A percentile compares a stretch with the other conserved stretches of the same genome.
Evolutionary conservation across 352 stramenopile species (phyloP).

Genomic region (Blastocystis sp.): DNA sequence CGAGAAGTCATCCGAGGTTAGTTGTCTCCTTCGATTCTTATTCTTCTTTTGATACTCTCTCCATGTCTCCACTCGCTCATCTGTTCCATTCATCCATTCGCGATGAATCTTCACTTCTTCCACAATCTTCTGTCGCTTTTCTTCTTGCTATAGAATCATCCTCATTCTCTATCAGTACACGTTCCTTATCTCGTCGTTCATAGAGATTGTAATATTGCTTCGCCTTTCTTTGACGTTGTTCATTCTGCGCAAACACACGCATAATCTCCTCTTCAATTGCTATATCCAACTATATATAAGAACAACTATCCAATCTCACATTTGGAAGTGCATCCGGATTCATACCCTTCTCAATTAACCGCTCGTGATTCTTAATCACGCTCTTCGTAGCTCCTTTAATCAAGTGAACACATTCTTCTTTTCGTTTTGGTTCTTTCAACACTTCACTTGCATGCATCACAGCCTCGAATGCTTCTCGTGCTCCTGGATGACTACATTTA

Average conservation of each 20-base stretch:
- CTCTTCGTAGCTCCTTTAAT: slow-evolving; percentile 73
- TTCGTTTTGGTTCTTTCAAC: slow-evolving; percentile 70
- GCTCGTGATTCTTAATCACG: slow-evolving; percentile 72
- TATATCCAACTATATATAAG: not conserved
- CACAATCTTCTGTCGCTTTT: slow-evolving; percentile 52
- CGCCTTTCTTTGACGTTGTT: slow-evolving; percentile 25
- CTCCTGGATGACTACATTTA: slow-evolving; percentile 72
- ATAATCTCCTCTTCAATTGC: slow-evolving; percentile 62
- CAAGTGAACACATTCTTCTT: slow-evolving; percentile 75
- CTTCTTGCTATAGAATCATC: not conserved
- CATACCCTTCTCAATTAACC: slow-evolving; percentile 76
- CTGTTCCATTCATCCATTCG: slow-evolving; percentile 57
- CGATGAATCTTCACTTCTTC: slow-evolving; percentile 46
- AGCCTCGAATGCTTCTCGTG: slow-evolving; percentile 79
- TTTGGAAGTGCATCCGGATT: slow-evolving; percentile 72
- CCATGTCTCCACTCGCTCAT: slow-evolving; percentile 58
- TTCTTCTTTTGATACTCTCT: slow-evolving; percentile 58
- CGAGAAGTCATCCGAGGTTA: slow-evolving; percentile 3
- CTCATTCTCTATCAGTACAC: not conserved
- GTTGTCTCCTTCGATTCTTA: not conserved
- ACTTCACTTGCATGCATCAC: slow-evolving; percentile 3
- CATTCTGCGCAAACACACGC: slow-evolving; percentile 58
- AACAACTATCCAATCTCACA: not conserved
- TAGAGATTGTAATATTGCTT: slow-evolving; percentile 57
- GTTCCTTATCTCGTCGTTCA: slow-evolving; percentile 46